These are phyloP conservation scores for Euptelea pleiosperma DNA, from an alignment of 164 flowering plant species.

Conservation along the genomic window DNA sequence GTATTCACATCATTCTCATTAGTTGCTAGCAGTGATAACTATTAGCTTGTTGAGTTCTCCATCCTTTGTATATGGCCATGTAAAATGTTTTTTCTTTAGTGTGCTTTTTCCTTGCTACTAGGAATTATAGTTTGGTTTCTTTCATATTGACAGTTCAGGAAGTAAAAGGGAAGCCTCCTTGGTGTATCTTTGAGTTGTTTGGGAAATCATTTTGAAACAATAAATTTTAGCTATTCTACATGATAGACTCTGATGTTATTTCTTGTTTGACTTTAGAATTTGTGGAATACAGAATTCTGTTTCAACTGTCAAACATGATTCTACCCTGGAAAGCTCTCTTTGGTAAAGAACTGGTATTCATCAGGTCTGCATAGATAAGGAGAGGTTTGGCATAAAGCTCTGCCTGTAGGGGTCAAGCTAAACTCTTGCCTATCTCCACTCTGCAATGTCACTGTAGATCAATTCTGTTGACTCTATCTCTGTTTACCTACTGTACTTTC, in stretches of 20 bases:
- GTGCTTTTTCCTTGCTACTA: neutral
- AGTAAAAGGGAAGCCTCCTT: neutral
- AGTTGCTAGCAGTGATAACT: neutral
- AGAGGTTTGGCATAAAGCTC: too few relatives aligned
- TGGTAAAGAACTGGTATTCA: neutral
- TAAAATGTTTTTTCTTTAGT: neutral
- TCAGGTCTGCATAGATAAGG: too few relatives aligned
- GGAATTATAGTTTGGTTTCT: neutral
- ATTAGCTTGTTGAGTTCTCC: neutral
- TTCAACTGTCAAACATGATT: neutral
- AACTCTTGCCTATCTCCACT: neutral
- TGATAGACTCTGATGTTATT: too few relatives aligned
- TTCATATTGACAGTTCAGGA: neutral
- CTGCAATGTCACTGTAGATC: neutral
- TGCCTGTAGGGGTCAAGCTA: neutral
- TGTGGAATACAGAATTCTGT: neutral
- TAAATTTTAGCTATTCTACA: too few relatives aligned
- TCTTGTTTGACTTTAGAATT: neutral
- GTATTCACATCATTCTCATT: slow-evolving; percentile 24
- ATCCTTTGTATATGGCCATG: neutral
- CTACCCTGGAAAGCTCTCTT: neutral
- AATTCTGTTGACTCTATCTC: neutral
- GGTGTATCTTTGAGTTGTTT: neutral
- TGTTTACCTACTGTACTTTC: neutral
- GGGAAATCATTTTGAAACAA: neutral